phyloP scores from a whole-genome alignment of 305 asterid species.

The Solanum hybrid region DNA sequence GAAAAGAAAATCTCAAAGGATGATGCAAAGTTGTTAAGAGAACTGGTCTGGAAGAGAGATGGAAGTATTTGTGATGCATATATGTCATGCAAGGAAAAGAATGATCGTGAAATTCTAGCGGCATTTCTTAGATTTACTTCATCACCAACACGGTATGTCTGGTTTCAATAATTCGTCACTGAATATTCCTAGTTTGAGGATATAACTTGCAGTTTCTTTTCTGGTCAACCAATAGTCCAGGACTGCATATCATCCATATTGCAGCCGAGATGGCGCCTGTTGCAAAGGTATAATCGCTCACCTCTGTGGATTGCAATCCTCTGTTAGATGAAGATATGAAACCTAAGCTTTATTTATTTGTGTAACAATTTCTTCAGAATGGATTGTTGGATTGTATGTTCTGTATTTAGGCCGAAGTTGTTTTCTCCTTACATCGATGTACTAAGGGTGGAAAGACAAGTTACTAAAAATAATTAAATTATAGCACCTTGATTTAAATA shows the following conservation, averaged over 20 bases:
- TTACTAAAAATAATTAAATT: not conserved
- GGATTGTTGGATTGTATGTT: not conserved
- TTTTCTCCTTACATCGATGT: not conserved
- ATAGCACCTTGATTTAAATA: not conserved
- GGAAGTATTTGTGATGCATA: slow-evolving; percentile 48
- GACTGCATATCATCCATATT: slow-evolving; percentile 82
- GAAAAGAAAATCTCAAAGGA: slow-evolving; percentile 73
- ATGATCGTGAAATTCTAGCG: slow-evolving; percentile 54
- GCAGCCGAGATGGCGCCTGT: slow-evolving; percentile 99
- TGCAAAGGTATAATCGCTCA: slow-evolving; percentile 64
- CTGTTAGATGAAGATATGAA: not conserved
- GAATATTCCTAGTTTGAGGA: slow-evolving; percentile 6
- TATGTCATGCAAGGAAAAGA: slow-evolving; percentile 58
- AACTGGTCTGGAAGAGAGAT: slow-evolving; percentile 71
- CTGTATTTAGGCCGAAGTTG: not conserved
- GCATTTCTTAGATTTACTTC: slow-evolving; percentile 46
- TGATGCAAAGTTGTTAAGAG: slow-evolving; percentile 62
- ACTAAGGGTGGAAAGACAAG: not conserved
- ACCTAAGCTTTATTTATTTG: not conserved
- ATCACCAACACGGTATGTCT: slow-evolving; percentile 44
- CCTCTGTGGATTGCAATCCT: not conserved
- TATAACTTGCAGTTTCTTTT: slow-evolving; percentile 19
- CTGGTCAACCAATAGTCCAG: slow-evolving; percentile 43
- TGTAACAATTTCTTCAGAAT: not conserved
- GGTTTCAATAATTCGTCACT: not conserved